These are phyloP conservation scores for Hippophae tibetana DNA, from an alignment of 306 rosid species.

Conservation along the genomic window DNA sequence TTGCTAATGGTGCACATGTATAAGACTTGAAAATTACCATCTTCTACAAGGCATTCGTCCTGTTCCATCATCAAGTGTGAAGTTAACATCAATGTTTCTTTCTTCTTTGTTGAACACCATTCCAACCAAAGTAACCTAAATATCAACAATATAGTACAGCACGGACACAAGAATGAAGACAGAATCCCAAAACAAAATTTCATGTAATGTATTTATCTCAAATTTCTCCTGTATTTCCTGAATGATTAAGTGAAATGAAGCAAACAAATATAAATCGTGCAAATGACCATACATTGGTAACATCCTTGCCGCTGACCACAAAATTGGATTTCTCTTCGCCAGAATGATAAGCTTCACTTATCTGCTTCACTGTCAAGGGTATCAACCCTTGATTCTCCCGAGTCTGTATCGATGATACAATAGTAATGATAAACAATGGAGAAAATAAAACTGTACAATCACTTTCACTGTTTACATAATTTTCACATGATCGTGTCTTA, in stretches of 20 bases:
- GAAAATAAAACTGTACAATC: neutral
- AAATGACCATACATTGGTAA: slow-evolving; percentile 47
- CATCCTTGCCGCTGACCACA: slow-evolving; percentile 60
- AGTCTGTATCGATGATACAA: slow-evolving; percentile 24
- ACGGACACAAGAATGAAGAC: neutral
- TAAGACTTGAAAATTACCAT: slow-evolving; percentile 43
- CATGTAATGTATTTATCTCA: neutral
- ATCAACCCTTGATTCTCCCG: slow-evolving; percentile 65
- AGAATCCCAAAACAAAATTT: neutral
- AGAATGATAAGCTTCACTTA: slow-evolving; percentile 67
- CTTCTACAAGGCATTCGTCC: slow-evolving; percentile 74
- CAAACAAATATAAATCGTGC: neutral
- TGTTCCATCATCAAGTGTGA: slow-evolving; percentile 75
- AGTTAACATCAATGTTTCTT: slow-evolving; percentile 61
- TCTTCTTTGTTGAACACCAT: slow-evolving; percentile 64
- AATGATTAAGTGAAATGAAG: neutral
- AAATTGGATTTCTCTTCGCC: slow-evolving; percentile 84
- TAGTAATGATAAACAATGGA: neutral
- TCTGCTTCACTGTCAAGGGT: slow-evolving; percentile 89
- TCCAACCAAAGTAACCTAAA: slow-evolving; percentile 47
- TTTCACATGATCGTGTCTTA: neutral
- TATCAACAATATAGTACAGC: slow-evolving; percentile 8
- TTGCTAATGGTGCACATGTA: neutral
- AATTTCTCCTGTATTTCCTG: neutral
- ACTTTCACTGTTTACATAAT: neutral